These are phyloP conservation scores for Aspergillus olivimuriae DNA, from an alignment of 495 filamentous ascomycete species.

Conservation along the genomic window DNA sequence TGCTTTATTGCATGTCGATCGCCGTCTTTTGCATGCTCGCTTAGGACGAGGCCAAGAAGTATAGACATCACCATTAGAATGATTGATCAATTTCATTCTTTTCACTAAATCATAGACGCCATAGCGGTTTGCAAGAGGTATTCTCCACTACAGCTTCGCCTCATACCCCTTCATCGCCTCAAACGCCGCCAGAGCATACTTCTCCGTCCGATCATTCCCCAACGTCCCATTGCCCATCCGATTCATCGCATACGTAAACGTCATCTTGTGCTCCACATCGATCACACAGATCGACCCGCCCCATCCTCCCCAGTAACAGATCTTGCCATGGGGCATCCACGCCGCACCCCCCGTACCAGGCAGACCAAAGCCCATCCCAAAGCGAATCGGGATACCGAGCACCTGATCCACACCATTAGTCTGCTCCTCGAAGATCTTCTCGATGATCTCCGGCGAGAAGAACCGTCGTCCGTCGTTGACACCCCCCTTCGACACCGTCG, in stretches of 20 bases:
- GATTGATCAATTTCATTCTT: too few relatives aligned
- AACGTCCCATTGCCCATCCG: slow-evolving; percentile 24
- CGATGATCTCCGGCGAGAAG: slow-evolving; percentile 25
- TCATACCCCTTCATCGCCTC: slow-evolving; percentile 14
- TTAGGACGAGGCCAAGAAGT: too few relatives aligned
- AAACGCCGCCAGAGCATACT: slow-evolving; percentile 33
- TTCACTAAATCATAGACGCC: slow-evolving; percentile 37
- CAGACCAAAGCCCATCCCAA: slow-evolving; percentile 34
- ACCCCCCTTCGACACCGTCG: slow-evolving; percentile 25
- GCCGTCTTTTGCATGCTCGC: too few relatives aligned
- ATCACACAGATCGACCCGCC: slow-evolving; percentile 38
- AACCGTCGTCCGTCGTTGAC: slow-evolving; percentile 24
- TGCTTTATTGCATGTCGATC: too few relatives aligned
- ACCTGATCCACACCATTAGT: slow-evolving; percentile 28
- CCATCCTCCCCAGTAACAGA: slow-evolving; percentile 40
- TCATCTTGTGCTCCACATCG: slow-evolving; percentile 35
- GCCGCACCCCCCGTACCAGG: background rate
- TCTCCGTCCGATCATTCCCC: slow-evolving; percentile 23
- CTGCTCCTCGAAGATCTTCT: slow-evolving; percentile 34
- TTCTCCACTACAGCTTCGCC: slow-evolving; percentile 21
- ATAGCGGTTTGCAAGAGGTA: slow-evolving; percentile 45
- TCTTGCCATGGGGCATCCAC: slow-evolving; percentile 24
- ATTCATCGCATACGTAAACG: slow-evolving; percentile 41
- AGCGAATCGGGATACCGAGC: slow-evolving; percentile 16
- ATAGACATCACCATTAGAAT: too few relatives aligned